Percentiles rank a stretch among this genome's conserved stretches.
Conservation (phyloP, 192 early-diverging fungal genomes). For the Anaeromyces robustus region DNA sequence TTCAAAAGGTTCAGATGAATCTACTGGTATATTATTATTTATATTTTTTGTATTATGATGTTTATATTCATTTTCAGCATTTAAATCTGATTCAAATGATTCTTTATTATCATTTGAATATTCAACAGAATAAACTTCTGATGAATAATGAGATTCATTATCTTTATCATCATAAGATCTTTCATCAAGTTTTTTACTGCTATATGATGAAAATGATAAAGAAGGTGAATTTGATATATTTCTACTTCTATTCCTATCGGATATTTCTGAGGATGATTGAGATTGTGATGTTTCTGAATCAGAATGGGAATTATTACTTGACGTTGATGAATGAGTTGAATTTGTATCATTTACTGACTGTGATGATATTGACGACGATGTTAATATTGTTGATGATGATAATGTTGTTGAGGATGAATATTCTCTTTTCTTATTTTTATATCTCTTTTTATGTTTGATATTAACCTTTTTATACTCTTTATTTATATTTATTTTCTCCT, state of each 20-base stretch:
- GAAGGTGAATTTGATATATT: not conserved
- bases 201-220: not conserved
- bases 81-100: not conserved
- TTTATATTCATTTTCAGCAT: not conserved
- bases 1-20: no score
- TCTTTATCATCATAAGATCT: not conserved
- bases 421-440: not conserved
- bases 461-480: not conserved
- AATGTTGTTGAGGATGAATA: not conserved
- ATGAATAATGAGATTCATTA: not conserved
- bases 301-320: not conserved
- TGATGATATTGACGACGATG: not conserved
- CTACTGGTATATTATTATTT: no score
- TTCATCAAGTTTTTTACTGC: not conserved
- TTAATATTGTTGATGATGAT: no score
- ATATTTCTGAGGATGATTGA: not conserved
- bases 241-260: not conserved
- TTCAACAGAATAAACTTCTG: not conserved
- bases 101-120: not conserved
- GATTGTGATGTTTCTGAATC: not conserved
- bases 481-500: not conserved
- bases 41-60: not conserved
- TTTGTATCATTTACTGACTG: not conserved
- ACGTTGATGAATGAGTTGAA: not conserved
- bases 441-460: not conserved